Evolutionary conservation across 2,329 filamentous ascomycete species (phyloP), one percentile per base, ranked within the genome.

Genomic region (Pseudogymnoascus sp.): DNA sequence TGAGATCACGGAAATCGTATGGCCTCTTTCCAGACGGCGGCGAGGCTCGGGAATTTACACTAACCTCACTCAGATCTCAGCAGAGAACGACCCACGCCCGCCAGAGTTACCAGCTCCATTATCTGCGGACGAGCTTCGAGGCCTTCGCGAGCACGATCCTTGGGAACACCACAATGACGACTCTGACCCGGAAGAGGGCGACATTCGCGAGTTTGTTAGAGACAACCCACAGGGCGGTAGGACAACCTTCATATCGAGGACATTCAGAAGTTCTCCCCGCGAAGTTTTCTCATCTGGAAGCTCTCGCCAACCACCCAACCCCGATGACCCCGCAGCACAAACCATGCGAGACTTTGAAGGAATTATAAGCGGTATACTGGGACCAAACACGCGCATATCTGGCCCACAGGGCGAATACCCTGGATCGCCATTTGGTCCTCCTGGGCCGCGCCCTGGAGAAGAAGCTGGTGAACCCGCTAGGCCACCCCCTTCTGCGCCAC

Each of bases 1-100:
- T 39, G 91, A 96, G 18, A 87, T 91, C 68, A 91, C 86, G 14
- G 93, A 99, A 77, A 91, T 97, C 70, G 93, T 96, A 79, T 40
- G 59, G 34, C 51, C n/a, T 21, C 29, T 10, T 57, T 34, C 51
- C 3, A 31, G 5, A 11, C n/a, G 16, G n/a, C 29, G n/a, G n/a
- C 29, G n/a, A 11, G 34, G n/a, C 10, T 12, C 14, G 2, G 29
- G 51, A 7, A 57, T 21, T 34, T 18, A 57, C 51, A 57, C 51
- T 57, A 29, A 57, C 51, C 29, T 34, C n/a, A 21, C 51, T 57
- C n/a, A 57, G 51, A 34, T 57, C 29, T 57, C 51, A 18, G 29
- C 29, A 3, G 29, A 57, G n/a, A 85, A 85, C 69, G 89, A 92
- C 68, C 88, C 88, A 8, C 82, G 88, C 66, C 74, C 76, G 40